Base-by-base conservation (phyloP, 768 basidiomycete species). In the Serendipita indica region DNA sequence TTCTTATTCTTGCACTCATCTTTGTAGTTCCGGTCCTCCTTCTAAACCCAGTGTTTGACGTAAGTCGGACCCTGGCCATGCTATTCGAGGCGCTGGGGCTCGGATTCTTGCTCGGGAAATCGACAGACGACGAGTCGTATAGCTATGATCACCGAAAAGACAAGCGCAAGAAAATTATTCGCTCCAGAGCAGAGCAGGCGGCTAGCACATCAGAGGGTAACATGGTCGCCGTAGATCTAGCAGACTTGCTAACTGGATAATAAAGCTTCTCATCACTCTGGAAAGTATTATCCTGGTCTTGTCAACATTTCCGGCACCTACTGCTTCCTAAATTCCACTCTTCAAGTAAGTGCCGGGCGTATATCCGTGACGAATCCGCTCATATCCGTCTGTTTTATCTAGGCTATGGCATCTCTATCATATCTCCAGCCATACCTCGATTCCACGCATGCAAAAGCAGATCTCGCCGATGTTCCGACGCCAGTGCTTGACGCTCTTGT, bases 261-360 rank as follows among this genome's bases (percentile, higher is more conserved):
- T n/a, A 13, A 7, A 25, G 14, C 25, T 5, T 13, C n/a, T 30
- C 45, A 10, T 45, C 35, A 59, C 14, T 30, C 5, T 34, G 16
- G 14, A 27, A 60, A 57, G 33, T 63, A 68, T 59, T 96, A 89
- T 69, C 86, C 92, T 1, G 93, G 93, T 0, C 83, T 97, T 54
- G 86, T 96, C 67, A 97, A 97, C 66, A 84, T 93, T 34, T 93
- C 91, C 6, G 93, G 93, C 10, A 94, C 91, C 57, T 88, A 94
- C 63, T 97, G 94, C 67, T 98, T 96, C 74, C 88, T 97, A 83
- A 94, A 98, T 68, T 92, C 94, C 12, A 91, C 91, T 2, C 73
- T 97, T 7, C 94, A 97, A 79, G 89, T 79, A 65, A 67, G 68
- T 30, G 14, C 28, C 49, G 57, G 4, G 49, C 52, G 10, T 5